Percentiles rank a stretch among this genome's conserved stretches.
These are phyloP conservation scores for Pterocarpus santalinus DNA, from an alignment of 306 rosid species.

Conservation along the genomic window DNA sequence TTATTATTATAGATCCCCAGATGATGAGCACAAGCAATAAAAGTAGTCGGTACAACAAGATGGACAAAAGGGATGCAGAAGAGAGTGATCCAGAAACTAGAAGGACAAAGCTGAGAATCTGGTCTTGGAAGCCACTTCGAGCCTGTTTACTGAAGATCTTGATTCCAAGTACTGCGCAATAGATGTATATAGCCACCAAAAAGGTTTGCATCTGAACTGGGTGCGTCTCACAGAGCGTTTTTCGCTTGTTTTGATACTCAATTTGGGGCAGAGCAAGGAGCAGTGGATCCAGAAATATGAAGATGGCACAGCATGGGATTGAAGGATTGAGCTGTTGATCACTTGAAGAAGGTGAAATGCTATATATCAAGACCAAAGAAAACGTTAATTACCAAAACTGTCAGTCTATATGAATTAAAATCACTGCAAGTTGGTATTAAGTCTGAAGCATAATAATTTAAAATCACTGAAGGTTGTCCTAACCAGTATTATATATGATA, in stretches of 20 bases:
- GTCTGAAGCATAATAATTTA: too few relatives aligned
- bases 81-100: constrained; percentile 38
- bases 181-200: constrained; percentile 37
- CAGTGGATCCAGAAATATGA: constrained; percentile 36
- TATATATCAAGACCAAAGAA: too few relatives aligned
- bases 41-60: neutral
- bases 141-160: neutral
- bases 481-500: too few relatives aligned
- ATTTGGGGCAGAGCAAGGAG: constrained; percentile 37
- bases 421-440: too few relatives aligned
- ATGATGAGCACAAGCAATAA: constrained; percentile 34
- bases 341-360: too few relatives aligned
- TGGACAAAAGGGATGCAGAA: constrained; percentile 27
- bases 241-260: constrained; percentile 27
- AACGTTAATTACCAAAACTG: too few relatives aligned
- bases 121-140: neutral
- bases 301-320: constrained; percentile 29
- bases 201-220: constrained; percentile 24
- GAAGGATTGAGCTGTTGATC: too few relatives aligned
- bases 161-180: constrained; percentile 19
- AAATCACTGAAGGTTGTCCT: too few relatives aligned
- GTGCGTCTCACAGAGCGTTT: constrained; percentile 24
- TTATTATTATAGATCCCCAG: constrained; percentile 26
- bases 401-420: too few relatives aligned
- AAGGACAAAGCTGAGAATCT: constrained; percentile 16